Percentiles rank a stretch among this genome's conserved stretches.
Conservation (phyloP, 306 rosid species). For the Corylus heterophylla region DNA sequence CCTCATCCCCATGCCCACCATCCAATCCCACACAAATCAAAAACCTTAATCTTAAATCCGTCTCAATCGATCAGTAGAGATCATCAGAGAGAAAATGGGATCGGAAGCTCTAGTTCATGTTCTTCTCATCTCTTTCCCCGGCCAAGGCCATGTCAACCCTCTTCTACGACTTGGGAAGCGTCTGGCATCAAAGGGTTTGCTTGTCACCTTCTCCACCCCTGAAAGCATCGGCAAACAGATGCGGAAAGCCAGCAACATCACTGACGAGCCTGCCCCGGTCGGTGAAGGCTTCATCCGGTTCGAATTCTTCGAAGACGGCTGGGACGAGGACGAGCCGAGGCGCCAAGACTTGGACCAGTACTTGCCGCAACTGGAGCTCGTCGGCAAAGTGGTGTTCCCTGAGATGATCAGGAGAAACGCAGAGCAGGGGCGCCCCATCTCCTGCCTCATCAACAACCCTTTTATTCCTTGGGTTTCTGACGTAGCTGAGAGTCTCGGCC, state of each 20-base stretch:
- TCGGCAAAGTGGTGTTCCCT: constrained; percentile 34
- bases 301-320: constrained; percentile 57
- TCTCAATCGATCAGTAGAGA: not conserved
- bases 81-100: constrained; percentile 29
- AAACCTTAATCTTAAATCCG: not conserved
- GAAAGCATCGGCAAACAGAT: constrained; percentile 40
- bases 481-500: constrained; percentile 38
- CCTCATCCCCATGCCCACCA: not conserved
- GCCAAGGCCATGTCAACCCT: constrained; percentile 84
- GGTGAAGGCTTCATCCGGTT: constrained; percentile 61
- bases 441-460: constrained; percentile 59
- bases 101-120: constrained; percentile 37
- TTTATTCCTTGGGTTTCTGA: constrained; percentile 72
- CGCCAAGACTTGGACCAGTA: constrained; percentile 3
- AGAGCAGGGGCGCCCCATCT: constrained; percentile 38
- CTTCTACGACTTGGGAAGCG: constrained; percentile 60
- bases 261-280: constrained; percentile 27
- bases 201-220: constrained; percentile 53
- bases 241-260: constrained; percentile 40
- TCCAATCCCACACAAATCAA: not conserved
- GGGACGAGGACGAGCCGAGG: constrained; percentile 28
- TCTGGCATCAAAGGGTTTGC: constrained; percentile 62
- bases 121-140: constrained; percentile 59
- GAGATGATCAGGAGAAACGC: constrained; percentile 34
- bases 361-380: constrained; percentile 33